Conservation (phyloP, 768 basidiomycete species). For the Austroboletus festivus region DNA sequence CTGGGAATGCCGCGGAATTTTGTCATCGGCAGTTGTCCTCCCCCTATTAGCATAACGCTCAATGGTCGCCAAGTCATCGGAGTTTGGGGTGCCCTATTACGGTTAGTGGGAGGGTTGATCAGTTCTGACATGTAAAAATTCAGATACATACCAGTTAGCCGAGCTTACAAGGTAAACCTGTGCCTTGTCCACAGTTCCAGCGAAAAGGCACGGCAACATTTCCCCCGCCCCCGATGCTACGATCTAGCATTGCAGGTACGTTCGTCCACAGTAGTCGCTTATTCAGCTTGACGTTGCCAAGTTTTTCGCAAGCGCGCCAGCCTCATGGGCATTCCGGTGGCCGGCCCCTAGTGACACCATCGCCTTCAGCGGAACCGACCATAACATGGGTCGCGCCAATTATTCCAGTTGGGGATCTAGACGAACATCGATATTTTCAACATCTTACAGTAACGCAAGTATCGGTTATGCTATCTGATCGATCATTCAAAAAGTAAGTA, state of each 20-base stretch:
- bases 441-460: no score
- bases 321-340: no score
- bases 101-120: background rate
- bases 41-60: background rate
- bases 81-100: background rate
- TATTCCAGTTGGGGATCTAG: background rate
- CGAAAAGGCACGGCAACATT: no score
- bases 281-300: no score
- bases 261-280: no score
- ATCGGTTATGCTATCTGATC: background rate
- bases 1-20: conserved; percentile 26
- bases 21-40: conserved; percentile 3
- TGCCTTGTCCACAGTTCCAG: no score
- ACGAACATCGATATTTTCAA: no score
- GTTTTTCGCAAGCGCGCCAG: no score
- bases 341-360: no score
- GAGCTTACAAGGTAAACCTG: background rate
- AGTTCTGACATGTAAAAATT: background rate
- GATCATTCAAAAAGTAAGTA: background rate
- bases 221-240: no score
- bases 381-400: background rate
- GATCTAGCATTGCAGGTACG: no score
- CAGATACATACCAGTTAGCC: background rate
- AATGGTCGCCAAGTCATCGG: conserved; percentile 5
- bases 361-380: background rate